Evolutionary conservation across 108 stramenopile genomes (phyloP).

Genomic region (Cyclotella cryptica): DNA sequence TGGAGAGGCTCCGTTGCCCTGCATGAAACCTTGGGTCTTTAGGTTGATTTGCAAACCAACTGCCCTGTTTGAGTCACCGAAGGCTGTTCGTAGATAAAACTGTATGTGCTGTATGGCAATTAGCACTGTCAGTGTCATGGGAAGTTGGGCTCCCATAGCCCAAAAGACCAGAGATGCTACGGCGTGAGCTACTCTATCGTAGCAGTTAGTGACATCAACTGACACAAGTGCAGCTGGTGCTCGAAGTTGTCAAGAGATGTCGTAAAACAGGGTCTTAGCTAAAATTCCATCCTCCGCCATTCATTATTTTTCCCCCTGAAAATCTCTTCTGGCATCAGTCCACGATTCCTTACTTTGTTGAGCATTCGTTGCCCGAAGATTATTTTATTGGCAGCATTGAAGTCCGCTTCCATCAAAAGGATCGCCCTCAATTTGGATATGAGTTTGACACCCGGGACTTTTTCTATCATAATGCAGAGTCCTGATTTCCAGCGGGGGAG

Average conservation of each 20-base stretch:
- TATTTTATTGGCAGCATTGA: too few species aligned
- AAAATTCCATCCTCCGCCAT: too few species aligned
- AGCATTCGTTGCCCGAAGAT: too few species aligned
- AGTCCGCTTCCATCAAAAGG: conserved; percentile 33
- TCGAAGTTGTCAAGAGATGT: neutral
- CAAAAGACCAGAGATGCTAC: too few species aligned
- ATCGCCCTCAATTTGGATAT: conserved; percentile 22
- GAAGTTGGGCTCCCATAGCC: conserved; percentile 7
- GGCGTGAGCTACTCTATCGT: too few species aligned
- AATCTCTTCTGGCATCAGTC: conserved; percentile 28
- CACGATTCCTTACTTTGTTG: conserved; percentile 7
- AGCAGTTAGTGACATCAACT: conserved; percentile 28
- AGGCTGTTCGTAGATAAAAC: too few species aligned
- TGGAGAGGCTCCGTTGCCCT: too few species aligned
- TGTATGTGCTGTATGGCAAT: conserved; percentile 17
- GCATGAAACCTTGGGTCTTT: too few species aligned
- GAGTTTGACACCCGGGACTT: too few species aligned
- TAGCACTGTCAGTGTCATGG: neutral
- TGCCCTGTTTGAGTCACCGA: too few species aligned
- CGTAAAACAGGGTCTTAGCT: too few species aligned
- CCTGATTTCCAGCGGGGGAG: conserved; percentile 7
- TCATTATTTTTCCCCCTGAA: conserved; percentile 13
- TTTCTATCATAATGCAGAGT: too few species aligned
- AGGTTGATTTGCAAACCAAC: neutral
- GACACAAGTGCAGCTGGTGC: conserved; percentile 6